These are phyloP conservation scores for Penicillium soppii DNA, from an alignment of 495 filamentous ascomycete genomes.

Conservation along the genomic window DNA sequence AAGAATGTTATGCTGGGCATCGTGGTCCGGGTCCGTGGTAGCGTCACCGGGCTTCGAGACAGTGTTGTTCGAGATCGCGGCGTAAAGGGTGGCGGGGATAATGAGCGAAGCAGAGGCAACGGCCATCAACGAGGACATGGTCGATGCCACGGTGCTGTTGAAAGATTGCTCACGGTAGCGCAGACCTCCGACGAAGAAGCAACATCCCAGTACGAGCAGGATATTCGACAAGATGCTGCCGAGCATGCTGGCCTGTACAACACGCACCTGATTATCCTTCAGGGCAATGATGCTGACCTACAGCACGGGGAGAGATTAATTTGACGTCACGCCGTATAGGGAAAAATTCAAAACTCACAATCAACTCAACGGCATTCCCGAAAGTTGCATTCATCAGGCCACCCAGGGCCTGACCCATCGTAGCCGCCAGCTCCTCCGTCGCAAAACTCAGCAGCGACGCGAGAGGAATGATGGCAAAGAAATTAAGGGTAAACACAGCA, in stretches of 20 bases:
- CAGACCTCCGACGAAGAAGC: conserved; percentile 88
- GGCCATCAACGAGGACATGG: conserved; percentile 94
- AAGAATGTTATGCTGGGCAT: conserved; percentile 58
- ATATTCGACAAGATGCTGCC: conserved; percentile 96
- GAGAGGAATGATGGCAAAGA: conserved; percentile 91
- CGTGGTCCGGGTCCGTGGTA: conserved; percentile 16
- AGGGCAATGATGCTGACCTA: conserved; percentile 94
- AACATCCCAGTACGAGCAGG: conserved; percentile 92
- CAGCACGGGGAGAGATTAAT: no score
- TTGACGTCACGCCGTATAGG: background rate
- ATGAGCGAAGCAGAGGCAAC: conserved; percentile 89
- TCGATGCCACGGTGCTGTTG: conserved; percentile 85
- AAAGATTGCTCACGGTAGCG: conserved; percentile 68
- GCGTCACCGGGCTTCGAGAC: background rate
- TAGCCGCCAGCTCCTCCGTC: conserved; percentile 84
- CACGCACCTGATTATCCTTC: conserved; percentile 80
- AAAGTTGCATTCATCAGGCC: conserved; percentile 95
- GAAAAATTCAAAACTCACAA: conserved; percentile 66
- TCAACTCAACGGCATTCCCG: conserved; percentile 97
- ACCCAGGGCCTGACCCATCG: conserved; percentile 85
- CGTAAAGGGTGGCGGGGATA: conserved; percentile 82
- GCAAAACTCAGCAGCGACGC: conserved; percentile 92
- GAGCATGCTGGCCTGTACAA: conserved; percentile 97
- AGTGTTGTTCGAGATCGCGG: conserved; percentile 36
- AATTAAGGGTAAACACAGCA: conserved; percentile 84